phyloP scores from a whole-genome alignment of 2,329 filamentous ascomycete species.

The Monosporascus sp. region DNA sequence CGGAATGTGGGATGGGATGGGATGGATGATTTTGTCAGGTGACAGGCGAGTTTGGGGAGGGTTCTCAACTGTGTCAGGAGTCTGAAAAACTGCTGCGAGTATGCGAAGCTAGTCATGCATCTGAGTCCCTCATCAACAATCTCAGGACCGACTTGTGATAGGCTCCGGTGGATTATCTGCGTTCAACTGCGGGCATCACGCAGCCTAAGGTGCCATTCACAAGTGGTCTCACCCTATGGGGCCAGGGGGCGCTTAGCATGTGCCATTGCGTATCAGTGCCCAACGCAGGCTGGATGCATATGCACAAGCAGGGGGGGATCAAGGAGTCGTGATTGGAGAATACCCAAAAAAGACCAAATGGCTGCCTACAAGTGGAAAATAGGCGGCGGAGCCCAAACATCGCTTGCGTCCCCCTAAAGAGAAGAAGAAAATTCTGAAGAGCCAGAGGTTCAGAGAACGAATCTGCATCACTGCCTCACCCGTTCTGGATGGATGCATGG shows the following conservation, averaged over 20 bases:
- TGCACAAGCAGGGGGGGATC: background rate
- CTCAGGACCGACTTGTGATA: background rate
- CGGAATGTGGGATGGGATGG: background rate
- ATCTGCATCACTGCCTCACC: no score
- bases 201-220: background rate
- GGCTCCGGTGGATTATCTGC: background rate
- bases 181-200: background rate
- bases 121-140: background rate
- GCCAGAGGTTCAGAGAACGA: no score
- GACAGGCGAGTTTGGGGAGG: background rate
- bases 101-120: background rate
- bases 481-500: no score
- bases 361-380: background rate
- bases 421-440: no score
- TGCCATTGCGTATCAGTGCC: background rate
- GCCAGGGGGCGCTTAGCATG: background rate
- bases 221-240: background rate
- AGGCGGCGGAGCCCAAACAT: background rate
- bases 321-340: background rate
- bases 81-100: background rate
- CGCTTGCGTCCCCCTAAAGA: no score
- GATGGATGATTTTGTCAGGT: background rate
- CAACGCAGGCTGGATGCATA: background rate
- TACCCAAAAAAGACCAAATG: background rate
- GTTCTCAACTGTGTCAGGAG: background rate